These are phyloP conservation scores for Smallanthus sonchifolius DNA, from an alignment of 129 eudicot species.

Conservation along the genomic window DNA sequence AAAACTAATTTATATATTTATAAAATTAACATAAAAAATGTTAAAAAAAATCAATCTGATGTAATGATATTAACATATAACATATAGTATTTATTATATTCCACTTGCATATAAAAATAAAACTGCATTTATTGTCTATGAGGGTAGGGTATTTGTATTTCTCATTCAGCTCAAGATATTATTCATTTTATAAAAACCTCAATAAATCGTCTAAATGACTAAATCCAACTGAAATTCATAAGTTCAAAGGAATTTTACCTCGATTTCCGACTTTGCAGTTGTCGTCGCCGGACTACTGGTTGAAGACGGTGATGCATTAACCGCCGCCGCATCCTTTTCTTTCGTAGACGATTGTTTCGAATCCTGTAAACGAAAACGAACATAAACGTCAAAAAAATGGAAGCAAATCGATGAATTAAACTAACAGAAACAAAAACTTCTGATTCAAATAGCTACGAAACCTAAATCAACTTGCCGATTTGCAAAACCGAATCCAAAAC, in stretches of 20 bases:
- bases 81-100: too few species aligned
- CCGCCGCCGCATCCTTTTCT: neutral
- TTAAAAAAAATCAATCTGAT: too few species aligned
- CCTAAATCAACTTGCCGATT: neutral
- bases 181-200: neutral
- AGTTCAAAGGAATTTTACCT: neutral
- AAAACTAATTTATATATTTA: too few species aligned
- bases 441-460: neutral
- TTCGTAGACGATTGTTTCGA: conserved; percentile 2
- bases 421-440: neutral
- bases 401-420: neutral
- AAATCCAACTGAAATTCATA: neutral
- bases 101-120: neutral
- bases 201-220: neutral
- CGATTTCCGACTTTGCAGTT: neutral
- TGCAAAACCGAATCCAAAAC: neutral
- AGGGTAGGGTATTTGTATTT: too few species aligned
- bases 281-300: neutral
- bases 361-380: neutral
- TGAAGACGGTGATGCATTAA: neutral
- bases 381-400: neutral
- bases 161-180: too few species aligned
- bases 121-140: neutral
- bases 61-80: too few species aligned
- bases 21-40: too few species aligned